phyloP scores from a whole-genome alignment of 1,139 yeast species.

The Taphrina communis region DNA sequence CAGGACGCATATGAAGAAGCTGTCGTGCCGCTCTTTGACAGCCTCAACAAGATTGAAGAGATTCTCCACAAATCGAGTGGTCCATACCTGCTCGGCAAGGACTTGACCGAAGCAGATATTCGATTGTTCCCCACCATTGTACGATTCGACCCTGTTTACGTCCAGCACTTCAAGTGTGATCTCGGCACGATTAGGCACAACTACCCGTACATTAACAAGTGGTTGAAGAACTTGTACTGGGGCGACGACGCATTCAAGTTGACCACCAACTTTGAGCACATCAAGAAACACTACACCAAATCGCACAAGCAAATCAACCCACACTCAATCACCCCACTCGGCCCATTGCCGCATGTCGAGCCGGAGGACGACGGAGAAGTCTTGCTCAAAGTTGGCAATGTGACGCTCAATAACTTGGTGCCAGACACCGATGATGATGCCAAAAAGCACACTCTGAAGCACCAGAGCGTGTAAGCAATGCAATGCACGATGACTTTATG shows the following conservation, averaged over 20 bases:
- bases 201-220: conserved; percentile 76
- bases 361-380: conserved; percentile 49
- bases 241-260: conserved; percentile 72
- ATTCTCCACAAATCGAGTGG: conserved; percentile 62
- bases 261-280: conserved; percentile 86
- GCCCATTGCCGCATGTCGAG: conserved; percentile 80
- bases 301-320: conserved; percentile 85
- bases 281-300: conserved; percentile 81
- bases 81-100: conserved; percentile 66
- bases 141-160: conserved; percentile 89
- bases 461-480: conserved; percentile 11
- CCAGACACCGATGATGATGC: conserved; percentile 26
- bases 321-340: conserved; percentile 79
- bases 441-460: conserved; percentile 36
- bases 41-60: conserved; percentile 76
- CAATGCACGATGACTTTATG: background rate
- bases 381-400: conserved; percentile 36
- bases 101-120: conserved; percentile 86
- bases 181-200: conserved; percentile 78
- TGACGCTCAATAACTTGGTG: conserved; percentile 26
- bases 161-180: conserved; percentile 94
- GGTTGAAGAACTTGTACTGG: conserved; percentile 89
- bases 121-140: conserved; percentile 81
- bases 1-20: conserved; percentile 83
- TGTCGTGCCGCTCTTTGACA: conserved; percentile 67